Evolutionary conservation across 768 basidiomycete species (phyloP), one percentile per base, ranked within the genome.

Genomic region (Mycena chlorophos): DNA sequence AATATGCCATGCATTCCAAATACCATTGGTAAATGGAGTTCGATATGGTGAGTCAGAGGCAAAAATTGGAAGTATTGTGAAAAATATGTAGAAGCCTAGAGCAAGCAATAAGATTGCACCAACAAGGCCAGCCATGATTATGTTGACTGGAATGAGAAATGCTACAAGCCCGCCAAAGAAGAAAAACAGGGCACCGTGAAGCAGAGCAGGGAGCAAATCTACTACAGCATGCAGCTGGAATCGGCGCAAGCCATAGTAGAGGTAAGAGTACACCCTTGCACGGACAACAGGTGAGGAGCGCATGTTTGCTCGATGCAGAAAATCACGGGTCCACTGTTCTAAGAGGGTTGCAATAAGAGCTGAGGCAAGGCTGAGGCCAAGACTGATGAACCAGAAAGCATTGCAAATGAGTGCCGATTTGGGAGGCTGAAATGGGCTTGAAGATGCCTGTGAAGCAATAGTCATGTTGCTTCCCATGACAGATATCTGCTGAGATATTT

Each of bases 401-500:
- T 54, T 54, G 45, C 52, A 54, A n/a, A 54, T 37, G 17, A 54
- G 20, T 2, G 51, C 40, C 19, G 51, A 29, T n/a, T n/a, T n/a
- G 31, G 17, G 31, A 34, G 17, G 31, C 31, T 34, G 31, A 17
- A 34, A 17, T 8, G 8, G 31, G 31, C 17, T 8, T 8, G 17
- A 34, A 34, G 31, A 34, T 34, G 31, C 8, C 31, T 34, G 31
- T 8, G 31, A 34, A 17, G 31, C 31, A 34, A 34, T 8, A 17
- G 31, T 34, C 17, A 17, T 34, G 8, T 17, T 17, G 17, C 17
- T 34, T 34, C 8, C 31, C 8, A 17, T 8, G 31, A 17, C 31
- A 34, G 31, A 8, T 17, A 34, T 34, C 31, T 34, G 31, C 8
- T 8, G 8, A 8, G 31, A 34, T 34, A 34, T 8, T 17, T 34